Evolutionary conservation across 441 rosid genomes (phyloP), one percentile per base, ranked within the genome.

Genomic region (Melianthus villosus): DNA sequence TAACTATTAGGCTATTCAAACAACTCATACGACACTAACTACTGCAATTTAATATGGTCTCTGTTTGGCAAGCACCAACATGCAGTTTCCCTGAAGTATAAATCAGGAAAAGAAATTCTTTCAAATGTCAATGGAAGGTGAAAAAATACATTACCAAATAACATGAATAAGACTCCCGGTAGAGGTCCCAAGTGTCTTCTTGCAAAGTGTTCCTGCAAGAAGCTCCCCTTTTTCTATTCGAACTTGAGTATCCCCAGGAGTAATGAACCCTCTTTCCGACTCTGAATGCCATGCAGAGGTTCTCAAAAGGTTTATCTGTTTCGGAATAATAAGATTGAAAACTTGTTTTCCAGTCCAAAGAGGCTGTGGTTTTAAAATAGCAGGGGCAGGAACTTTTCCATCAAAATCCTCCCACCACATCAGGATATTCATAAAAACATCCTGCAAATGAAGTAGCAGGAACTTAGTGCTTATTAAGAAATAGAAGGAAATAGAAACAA

Each of bases 371-470:
- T 91, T 85, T 78, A 69, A 65, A 48, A 91, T 67, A 50, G 93
- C 73, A 37, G 99, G 96, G 18, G 27, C 48, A 30, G 98, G 96
- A 60, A 91, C 69, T 72, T 91, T 85, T 55, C 98, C 98, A 43
- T 91, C 98, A 40, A 91, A 91, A 62, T 91, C 98, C 71, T 91
- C 98, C 98, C 98, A 91, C 98, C 98, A 91, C 96, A 91, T 91
- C 68, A 85, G 73, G 29, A 60, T 72, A 56, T 91, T 91, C 98
- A 91, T 91, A 54, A 91, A 91, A 18, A 91, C 98, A 65, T 91
- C 96, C 98, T 91, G 73, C 41, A 48, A 38, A 34, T 40, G 27
- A 37, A 38, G 35, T 20, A 25, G 9, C 59, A 19, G n/a, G n/a
- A n/a, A n/a, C n/a, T n/a, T n/a, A n/a, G 37, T 16, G 23, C 0